Conservation (phyloP, 1,284 basidiomycete genomes). For the Papiliotrema laurentii region DNA sequence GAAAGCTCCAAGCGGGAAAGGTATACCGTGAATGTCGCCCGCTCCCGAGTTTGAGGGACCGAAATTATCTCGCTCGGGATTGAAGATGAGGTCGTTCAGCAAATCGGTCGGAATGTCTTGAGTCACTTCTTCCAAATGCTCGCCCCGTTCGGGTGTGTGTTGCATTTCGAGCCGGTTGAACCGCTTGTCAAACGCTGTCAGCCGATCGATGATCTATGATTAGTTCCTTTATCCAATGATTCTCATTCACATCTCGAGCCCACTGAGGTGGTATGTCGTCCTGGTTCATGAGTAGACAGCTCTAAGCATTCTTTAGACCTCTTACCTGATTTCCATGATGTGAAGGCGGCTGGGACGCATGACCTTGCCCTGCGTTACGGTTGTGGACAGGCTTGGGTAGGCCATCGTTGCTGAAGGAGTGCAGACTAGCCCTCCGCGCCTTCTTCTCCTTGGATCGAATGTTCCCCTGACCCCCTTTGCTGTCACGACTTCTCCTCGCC, state of each 20-base stretch:
- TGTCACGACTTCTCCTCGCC: too few species aligned
- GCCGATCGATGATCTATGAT: constrained; percentile 26
- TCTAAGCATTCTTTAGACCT: too few species aligned
- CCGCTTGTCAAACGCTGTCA: constrained; percentile 26
- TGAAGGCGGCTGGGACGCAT: too few species aligned
- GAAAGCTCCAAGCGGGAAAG: not conserved
- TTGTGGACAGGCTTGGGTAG: too few species aligned
- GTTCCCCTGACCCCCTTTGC: too few species aligned
- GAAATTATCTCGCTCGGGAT: too few species aligned
- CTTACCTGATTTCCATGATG: too few species aligned
- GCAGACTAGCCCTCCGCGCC: not conserved
- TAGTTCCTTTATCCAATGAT: too few species aligned
- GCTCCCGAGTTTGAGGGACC: constrained; percentile 3
- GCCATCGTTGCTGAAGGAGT: too few species aligned
- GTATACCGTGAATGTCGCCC: constrained; percentile 1
- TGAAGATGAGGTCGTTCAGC: constrained; percentile 29
- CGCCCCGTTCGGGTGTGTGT: not conserved
- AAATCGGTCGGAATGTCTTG: constrained; percentile 18
- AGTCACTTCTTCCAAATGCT: constrained; percentile 1
- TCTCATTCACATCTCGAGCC: constrained; percentile 35
- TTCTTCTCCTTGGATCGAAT: not conserved
- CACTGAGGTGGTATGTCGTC: constrained; percentile 26
- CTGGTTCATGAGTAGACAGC: too few species aligned
- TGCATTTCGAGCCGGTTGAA: constrained; percentile 19
- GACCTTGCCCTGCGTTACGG: too few species aligned